Evolutionary conservation across 2,329 filamentous ascomycete species (phyloP).

Genomic region (Didymosphaeria variabile): DNA sequence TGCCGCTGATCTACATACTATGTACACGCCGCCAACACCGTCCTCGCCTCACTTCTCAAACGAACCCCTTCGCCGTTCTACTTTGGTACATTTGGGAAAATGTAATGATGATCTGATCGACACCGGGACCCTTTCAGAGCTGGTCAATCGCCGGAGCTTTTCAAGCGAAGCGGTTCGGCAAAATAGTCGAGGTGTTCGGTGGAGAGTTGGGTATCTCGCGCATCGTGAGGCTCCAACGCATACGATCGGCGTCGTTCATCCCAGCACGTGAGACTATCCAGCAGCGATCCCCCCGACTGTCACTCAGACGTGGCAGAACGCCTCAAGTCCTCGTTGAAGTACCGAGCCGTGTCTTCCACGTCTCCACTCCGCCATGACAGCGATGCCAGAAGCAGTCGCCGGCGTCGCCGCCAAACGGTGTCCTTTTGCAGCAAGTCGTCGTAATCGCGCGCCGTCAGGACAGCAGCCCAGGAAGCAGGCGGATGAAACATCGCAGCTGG

Average conservation of each 20-base stretch:
- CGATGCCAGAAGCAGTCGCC: not conserved
- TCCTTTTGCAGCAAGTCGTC: not conserved
- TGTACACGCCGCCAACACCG: not conserved
- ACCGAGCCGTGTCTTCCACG: conserved; percentile 2
- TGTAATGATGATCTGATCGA: not conserved
- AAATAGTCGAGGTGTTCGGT: not conserved
- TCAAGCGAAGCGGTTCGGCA: not conserved
- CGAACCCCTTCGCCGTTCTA: not conserved
- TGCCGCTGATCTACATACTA: not conserved
- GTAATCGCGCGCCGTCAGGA: conserved; percentile 4
- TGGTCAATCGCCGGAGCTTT: not conserved
- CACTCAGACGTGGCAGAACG: conserved; percentile 1
- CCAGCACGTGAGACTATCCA: not conserved
- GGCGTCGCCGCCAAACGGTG: conserved; percentile 4
- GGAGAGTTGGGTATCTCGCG: not conserved
- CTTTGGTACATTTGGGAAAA: not conserved
- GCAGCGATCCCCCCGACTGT: conserved; percentile 8
- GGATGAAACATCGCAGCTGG: conserved; percentile 5
- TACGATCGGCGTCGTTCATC: not conserved
- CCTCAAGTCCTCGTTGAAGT: not conserved
- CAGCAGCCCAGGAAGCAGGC: not conserved
- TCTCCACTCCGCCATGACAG: not conserved
- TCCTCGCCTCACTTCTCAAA: conserved; percentile 8
- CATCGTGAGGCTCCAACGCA: conserved; percentile 11
- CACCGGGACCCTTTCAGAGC: conserved; percentile 3